Evolutionary conservation across 1,284 basidiomycete genomes (phyloP), one percentile per base, ranked within the genome.

Genomic region (Trametes versicolor): DNA sequence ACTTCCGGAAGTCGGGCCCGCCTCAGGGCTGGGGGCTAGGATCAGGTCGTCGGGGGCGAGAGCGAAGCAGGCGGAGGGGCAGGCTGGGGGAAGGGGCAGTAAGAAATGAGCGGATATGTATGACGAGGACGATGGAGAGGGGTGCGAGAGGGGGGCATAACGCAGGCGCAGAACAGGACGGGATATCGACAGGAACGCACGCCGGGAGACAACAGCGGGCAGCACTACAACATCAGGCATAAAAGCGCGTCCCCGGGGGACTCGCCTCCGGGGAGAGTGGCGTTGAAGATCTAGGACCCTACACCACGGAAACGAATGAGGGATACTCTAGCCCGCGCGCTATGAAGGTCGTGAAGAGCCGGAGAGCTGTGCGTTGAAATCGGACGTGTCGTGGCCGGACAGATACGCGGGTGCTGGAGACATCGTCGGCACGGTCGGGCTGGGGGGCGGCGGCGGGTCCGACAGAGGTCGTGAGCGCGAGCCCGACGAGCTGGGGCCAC

Each of bases 371-470:
- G 19, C 15, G 27, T 27, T 27, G 47, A 47, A 21, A 27, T 61
- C 52, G 17, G 60, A 61, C 17, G 60, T 48, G 60, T 47, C 34
- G 21, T 43, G 52, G n/a, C 53, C 29, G 12, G 51, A 54, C n/a
- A 63, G 57, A 25, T 63, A 63, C 36, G 56, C 62, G 32, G 52
- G 62, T 25, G 56, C 57, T 6, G 56, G 54, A 10, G 62, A 58
- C 17, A 49, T n/a, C 50, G 61, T 25, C 12, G 27, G 29, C 23
- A 37, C 23, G 15, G 51, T 55, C 43, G 52, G 52, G 45, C 60
- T 65, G 7, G 66, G 64, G 21, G 65, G 67, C 2, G 67, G 68
- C 12, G 54, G 60, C 23, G 52, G 23, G 32, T 63, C 56, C 36
- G 55, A 49, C 55, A 25, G 23, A 4, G 21, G n/a, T 13, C 50